These are phyloP conservation scores for Plasmodium gonderi DNA, from an alignment of 169 alveolate species.

Conservation along the genomic window DNA sequence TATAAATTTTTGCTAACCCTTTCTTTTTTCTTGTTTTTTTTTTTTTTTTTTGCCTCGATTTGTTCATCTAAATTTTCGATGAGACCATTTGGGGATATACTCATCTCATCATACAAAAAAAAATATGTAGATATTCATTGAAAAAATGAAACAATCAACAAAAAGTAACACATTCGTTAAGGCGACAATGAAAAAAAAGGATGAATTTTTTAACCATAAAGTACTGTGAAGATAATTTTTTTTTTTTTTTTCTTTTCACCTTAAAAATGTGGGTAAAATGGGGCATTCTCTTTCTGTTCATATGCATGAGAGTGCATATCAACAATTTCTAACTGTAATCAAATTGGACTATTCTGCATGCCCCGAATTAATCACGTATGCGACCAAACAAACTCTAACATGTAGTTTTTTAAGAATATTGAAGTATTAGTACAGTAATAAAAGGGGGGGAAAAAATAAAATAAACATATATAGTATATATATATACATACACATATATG, in stretches of 20 bases:
- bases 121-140: neutral
- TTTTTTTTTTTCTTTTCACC: neutral
- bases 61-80: neutral
- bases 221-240: neutral
- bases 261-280: neutral
- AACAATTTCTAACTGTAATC: neutral
- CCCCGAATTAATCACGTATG: neutral
- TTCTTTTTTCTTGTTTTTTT: too few species aligned
- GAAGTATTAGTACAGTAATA: neutral
- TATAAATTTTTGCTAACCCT: neutral
- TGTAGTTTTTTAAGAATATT: neutral
- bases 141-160: neutral
- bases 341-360: neutral
- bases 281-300: neutral
- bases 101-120: neutral
- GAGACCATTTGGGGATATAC: neutral
- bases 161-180: neutral
- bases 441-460: too few species aligned
- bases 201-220: neutral
- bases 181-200: neutral
- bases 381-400: neutral
- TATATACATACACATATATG: too few species aligned
- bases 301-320: slow-evolving; percentile 33
- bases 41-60: neutral
- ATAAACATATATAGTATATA: too few species aligned